phyloP scores from a whole-genome alignment of 2,329 filamentous ascomycete genomes.

The Penicillium expansum region DNA sequence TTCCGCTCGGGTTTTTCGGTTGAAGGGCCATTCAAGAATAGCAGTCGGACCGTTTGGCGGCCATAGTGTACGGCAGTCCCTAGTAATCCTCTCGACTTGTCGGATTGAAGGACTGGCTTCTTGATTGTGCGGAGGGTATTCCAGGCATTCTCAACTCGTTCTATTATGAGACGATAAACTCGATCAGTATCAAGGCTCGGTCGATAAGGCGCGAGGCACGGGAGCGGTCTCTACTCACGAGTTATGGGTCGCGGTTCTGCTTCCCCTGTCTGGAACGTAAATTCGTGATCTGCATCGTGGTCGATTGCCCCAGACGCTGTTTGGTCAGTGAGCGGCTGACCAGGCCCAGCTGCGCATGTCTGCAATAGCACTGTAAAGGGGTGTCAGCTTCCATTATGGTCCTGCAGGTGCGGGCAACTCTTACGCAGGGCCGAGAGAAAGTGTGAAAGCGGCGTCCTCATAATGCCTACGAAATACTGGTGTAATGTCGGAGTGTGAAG shows the following conservation, averaged over 20 bases:
- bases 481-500: slow-evolving; percentile 24
- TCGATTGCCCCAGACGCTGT: slow-evolving; percentile 17
- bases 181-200: slow-evolving; percentile 6
- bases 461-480: slow-evolving; percentile 29
- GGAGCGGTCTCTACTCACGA: slow-evolving; percentile 25
- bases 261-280: slow-evolving; percentile 23
- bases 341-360: slow-evolving; percentile 27
- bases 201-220: not conserved
- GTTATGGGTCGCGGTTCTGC: slow-evolving; percentile 24
- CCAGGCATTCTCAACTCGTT: slow-evolving; percentile 34
- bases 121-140: slow-evolving; percentile 30
- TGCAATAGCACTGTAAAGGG: slow-evolving; percentile 33
- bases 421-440: slow-evolving; percentile 38
- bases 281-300: slow-evolving; percentile 18
- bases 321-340: slow-evolving; percentile 21
- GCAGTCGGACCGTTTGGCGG: slow-evolving; percentile 59
- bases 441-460: slow-evolving; percentile 35
- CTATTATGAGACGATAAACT: slow-evolving; percentile 18
- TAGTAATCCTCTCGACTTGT: slow-evolving; percentile 58
- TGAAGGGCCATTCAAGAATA: slow-evolving; percentile 63
- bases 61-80: slow-evolving; percentile 60
- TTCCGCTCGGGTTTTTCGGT: slow-evolving; percentile 43
- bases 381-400: slow-evolving; percentile 22
- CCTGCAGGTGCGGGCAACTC: slow-evolving; percentile 13
- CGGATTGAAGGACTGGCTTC: slow-evolving; percentile 22